Percentiles rank a stretch among this genome's conserved stretches.
Conservation (phyloP, 305 asterid genomes). For the Rubia peregrina region DNA sequence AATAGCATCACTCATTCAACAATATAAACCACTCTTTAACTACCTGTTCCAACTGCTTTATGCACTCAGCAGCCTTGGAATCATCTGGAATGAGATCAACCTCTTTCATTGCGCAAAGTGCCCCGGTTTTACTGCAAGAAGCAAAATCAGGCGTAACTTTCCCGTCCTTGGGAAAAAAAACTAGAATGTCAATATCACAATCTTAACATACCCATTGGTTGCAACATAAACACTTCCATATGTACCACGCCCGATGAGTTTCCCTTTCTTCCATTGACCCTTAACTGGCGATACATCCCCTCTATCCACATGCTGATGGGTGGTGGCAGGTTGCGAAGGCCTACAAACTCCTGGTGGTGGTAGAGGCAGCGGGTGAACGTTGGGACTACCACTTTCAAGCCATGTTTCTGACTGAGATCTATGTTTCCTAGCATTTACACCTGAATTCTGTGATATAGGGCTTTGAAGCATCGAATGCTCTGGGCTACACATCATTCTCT, state of each 20-base stretch:
- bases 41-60: conserved; percentile 87
- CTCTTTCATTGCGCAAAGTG: conserved; percentile 81
- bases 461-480: conserved; percentile 48
- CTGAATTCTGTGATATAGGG: conserved; percentile 29
- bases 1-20: conserved; percentile 3
- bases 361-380: conserved; percentile 71
- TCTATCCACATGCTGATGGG: conserved; percentile 35
- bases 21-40: conserved; percentile 15
- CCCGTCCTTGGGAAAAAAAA: conserved; percentile 2
- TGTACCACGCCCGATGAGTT: conserved; percentile 75
- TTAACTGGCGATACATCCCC: conserved; percentile 31
- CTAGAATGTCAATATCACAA: conserved; percentile 9
- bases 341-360: conserved; percentile 67
- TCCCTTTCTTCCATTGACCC: conserved; percentile 76
- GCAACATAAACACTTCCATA: conserved; percentile 85
- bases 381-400: conserved; percentile 33
- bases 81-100: conserved; percentile 71
- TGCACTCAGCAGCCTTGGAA: conserved; percentile 57
- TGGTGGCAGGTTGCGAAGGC: conserved; percentile 29
- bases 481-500: conserved; percentile 24
- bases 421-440: conserved; percentile 20
- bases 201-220: conserved; percentile 49
- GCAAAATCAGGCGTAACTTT: conserved; percentile 13
- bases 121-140: conserved; percentile 76
- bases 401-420: conserved; percentile 42